These are phyloP conservation scores for Mortierella sp. DNA, from an alignment of 371 early-diverging fungal genomes.

Conservation along the genomic window DNA sequence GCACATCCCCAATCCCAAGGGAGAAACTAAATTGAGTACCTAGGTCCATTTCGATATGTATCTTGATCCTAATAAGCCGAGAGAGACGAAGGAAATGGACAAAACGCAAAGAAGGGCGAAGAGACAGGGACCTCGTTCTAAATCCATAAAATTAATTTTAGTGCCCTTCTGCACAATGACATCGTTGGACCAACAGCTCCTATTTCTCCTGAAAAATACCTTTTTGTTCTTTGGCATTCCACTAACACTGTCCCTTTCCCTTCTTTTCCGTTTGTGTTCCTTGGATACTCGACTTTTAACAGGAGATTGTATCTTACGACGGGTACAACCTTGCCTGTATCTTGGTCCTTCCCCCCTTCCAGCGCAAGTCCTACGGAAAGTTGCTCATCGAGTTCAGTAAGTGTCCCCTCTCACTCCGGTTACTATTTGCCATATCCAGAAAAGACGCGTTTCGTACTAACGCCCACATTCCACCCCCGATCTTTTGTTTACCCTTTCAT, in stretches of 20 bases:
- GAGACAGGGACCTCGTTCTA: background rate
- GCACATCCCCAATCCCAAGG: too few relatives aligned
- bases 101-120: background rate
- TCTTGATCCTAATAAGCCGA: too few relatives aligned
- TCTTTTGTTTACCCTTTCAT: background rate
- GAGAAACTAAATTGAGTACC: too few relatives aligned
- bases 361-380: constrained; percentile 89
- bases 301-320: constrained; percentile 82
- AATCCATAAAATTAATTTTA: background rate
- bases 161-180: constrained; percentile 1
- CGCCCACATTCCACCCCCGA: background rate
- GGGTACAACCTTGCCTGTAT: constrained; percentile 93
- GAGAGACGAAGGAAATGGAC: background rate
- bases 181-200: background rate
- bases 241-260: background rate
- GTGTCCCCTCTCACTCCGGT: constrained; percentile 17
- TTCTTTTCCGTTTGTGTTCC: background rate
- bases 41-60: too few relatives aligned
- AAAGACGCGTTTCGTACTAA: background rate
- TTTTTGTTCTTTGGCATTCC: background rate
- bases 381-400: constrained; percentile 89
- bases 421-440: background rate
- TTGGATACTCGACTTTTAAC: background rate
- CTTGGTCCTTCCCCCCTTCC: constrained; percentile 87
- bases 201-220: background rate